These are phyloP conservation scores for Candida frijolesensis DNA, from an alignment of 1,139 yeast species.

Conservation along the genomic window DNA sequence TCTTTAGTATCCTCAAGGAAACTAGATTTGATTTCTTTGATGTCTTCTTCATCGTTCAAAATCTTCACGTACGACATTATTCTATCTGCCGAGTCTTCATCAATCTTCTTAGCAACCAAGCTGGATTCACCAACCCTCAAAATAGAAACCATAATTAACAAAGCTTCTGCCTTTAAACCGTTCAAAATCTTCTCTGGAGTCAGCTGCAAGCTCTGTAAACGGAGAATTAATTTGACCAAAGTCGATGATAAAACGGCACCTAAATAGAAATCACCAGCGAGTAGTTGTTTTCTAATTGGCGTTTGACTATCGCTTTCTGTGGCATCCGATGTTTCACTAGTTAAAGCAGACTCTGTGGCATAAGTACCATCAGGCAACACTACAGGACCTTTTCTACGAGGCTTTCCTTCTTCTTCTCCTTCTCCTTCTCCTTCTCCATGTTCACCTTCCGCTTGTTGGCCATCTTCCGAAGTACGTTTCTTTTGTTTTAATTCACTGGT, in stretches of 20 bases:
- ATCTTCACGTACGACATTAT: constrained; percentile 80
- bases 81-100: constrained; percentile 94
- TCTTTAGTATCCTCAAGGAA: constrained; percentile 86
- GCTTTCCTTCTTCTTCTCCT: constrained; percentile 23
- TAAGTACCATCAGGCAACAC: constrained; percentile 98
- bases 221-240: constrained; percentile 81
- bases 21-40: constrained; percentile 58
- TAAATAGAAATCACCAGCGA: constrained; percentile 88
- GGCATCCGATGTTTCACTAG: constrained; percentile 41
- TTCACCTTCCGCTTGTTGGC: constrained; percentile 25
- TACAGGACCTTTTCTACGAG: constrained; percentile 63
- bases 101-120: constrained; percentile 75
- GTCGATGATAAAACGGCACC: constrained; percentile 89
- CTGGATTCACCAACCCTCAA: constrained; percentile 87
- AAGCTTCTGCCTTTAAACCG: constrained; percentile 92
- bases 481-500: constrained; percentile 69
- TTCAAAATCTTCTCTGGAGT: constrained; percentile 61
- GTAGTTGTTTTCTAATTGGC: constrained; percentile 78
- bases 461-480: constrained; percentile 35
- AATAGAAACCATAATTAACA: constrained; percentile 88
- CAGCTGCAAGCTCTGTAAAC: constrained; percentile 61
- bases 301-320: constrained; percentile 52
- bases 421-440: constrained; percentile 16
- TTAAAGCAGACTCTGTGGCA: constrained; percentile 91
- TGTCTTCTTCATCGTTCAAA: constrained; percentile 65